Percentiles rank a stretch among this genome's conserved stretches.
phyloP scores from a whole-genome alignment of 306 rosid species.

The Cucurbita argyrosperma region DNA sequence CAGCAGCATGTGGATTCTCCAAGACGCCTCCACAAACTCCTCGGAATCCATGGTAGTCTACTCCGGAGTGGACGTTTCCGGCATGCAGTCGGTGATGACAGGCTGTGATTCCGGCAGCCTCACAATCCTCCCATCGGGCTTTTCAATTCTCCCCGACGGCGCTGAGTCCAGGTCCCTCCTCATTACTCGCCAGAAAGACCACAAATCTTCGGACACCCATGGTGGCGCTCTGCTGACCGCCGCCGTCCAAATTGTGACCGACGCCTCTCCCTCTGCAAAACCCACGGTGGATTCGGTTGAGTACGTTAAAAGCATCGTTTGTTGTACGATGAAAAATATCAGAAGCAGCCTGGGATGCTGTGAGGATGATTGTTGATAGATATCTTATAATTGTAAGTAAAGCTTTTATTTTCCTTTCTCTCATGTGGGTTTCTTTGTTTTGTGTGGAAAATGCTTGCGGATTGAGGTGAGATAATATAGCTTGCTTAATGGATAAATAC shows the following conservation, averaged over 20 bases:
- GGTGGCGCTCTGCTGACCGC: conserved; percentile 80
- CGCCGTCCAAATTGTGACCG: conserved; percentile 68
- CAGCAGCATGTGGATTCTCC: conserved; percentile 60
- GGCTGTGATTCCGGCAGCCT: conserved; percentile 84
- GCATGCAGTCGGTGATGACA: conserved; percentile 81
- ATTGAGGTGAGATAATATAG: too few species aligned
- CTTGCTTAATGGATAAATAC: too few species aligned
- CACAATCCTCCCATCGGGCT: conserved; percentile 77
- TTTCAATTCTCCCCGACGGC: conserved; percentile 84
- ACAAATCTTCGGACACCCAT: conserved; percentile 29
- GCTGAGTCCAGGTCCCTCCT: conserved; percentile 62
- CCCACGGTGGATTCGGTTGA: conserved; percentile 71
- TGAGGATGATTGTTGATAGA: conserved; percentile 42
- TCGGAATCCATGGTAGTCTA: conserved; percentile 85
- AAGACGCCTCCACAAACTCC: conserved; percentile 79
- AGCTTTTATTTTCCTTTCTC: too few species aligned
- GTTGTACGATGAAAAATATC: conserved; percentile 68
- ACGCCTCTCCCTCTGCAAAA: conserved; percentile 72
- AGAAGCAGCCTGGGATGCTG: conserved; percentile 65
- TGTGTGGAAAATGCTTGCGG: too few species aligned
- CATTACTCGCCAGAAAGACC: conserved; percentile 57
- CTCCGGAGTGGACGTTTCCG: conserved; percentile 58
- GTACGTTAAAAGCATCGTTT: conserved; percentile 56
- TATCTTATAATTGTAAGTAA: too few species aligned
- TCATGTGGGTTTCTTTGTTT: too few species aligned